A percentile compares a stretch with the other conserved stretches of the same genome.
These are phyloP conservation scores for Linaria vulgaris DNA, from an alignment of 257 asterid species.

Conservation along the genomic window DNA sequence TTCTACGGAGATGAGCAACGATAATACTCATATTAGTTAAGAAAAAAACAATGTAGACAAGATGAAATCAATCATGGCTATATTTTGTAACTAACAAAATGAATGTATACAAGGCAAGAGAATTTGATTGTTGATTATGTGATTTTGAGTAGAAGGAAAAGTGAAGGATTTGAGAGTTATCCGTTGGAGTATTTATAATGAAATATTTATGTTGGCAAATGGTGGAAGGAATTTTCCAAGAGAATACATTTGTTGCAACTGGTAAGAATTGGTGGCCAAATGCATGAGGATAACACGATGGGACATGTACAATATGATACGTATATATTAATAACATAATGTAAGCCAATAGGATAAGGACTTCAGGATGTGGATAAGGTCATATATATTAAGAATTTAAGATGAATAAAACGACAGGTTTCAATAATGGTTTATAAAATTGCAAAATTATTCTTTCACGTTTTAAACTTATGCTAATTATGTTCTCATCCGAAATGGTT, in stretches of 20 bases:
- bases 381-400: too few relatives aligned
- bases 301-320: slow-evolving; percentile 2
- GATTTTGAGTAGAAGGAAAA: slow-evolving; percentile 7
- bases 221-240: slow-evolving; percentile 34
- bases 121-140: slow-evolving; percentile 18
- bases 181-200: slow-evolving; percentile 29
- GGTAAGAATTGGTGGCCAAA: slow-evolving; percentile 33
- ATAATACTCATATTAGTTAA: slow-evolving; percentile 36
- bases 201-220: slow-evolving; percentile 15
- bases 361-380: slow-evolving; percentile 39
- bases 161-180: slow-evolving; percentile 23
- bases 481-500: not conserved
- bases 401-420: not conserved
- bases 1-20: slow-evolving; percentile 31
- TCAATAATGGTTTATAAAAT: slow-evolving; percentile 3
- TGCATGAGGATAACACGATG: slow-evolving; percentile 40
- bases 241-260: slow-evolving; percentile 22
- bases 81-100: not conserved
- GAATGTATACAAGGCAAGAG: not conserved
- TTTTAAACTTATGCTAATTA: not conserved
- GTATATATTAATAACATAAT: not conserved
- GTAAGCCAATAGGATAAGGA: slow-evolving; percentile 22
- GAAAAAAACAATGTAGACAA: slow-evolving; percentile 7
- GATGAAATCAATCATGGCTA: slow-evolving; percentile 20
- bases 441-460: slow-evolving; percentile 16